These are phyloP conservation scores for Blumeria graminis DNA, from an alignment of 2,329 filamentous ascomycete species.

Conservation along the genomic window DNA sequence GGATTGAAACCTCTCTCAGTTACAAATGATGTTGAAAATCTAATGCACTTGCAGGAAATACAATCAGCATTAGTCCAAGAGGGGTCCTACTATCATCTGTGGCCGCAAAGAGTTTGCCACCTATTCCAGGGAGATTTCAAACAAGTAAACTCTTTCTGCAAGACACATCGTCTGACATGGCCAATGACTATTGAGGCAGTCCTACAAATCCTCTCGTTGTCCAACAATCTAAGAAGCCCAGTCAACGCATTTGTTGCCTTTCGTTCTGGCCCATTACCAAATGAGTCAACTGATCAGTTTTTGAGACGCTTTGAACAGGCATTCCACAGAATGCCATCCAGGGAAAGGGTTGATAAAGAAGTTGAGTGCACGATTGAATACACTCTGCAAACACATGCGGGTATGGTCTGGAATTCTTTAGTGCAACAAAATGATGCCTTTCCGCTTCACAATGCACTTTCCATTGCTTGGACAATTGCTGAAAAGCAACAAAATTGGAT, in stretches of 20 bases:
- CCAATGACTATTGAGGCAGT: not conserved
- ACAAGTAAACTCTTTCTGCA: too few species aligned
- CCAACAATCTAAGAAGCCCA: not conserved
- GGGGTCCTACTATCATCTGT: too few species aligned
- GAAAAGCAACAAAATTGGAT: not conserved
- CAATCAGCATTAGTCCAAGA: too few species aligned
- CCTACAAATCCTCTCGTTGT: not conserved
- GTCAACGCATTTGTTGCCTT: not conserved
- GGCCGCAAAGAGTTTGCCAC: too few species aligned
- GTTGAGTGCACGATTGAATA: not conserved
- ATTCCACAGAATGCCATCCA: not conserved
- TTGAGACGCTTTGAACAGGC: not conserved
- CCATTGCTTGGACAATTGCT: not conserved
- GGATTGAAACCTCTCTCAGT: not conserved
- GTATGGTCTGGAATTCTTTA: constrained; percentile 1
- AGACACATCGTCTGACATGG: not conserved
- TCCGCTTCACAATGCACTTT: not conserved
- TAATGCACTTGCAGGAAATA: too few species aligned
- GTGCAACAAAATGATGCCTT: not conserved
- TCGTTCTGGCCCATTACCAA: not conserved
- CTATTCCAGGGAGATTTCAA: too few species aligned
- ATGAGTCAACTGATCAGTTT: not conserved
- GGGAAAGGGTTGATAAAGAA: not conserved
- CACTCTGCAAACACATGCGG: not conserved
- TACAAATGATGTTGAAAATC: too few species aligned